Percentiles rank a stretch among this genome's conserved stretches.
phyloP scores from a whole-genome alignment of 2,329 filamentous ascomycete species.

The Pestalotiopsis sp. region DNA sequence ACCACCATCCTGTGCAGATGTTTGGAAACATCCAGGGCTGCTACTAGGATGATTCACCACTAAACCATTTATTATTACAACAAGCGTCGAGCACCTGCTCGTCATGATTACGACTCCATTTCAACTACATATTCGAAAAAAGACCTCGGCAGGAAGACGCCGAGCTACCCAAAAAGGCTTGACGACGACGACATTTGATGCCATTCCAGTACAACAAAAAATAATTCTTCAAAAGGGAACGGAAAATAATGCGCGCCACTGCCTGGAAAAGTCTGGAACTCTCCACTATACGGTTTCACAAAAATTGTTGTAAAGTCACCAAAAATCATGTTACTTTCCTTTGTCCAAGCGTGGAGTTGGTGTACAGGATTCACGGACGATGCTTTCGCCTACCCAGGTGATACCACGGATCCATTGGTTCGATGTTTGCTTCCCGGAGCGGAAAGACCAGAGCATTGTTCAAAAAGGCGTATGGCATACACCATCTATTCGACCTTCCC shows the following conservation, averaged over 20 bases:
- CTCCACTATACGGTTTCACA: constrained; percentile 4
- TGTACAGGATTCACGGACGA: constrained; percentile 27
- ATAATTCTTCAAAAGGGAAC: neutral
- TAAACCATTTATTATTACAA: neutral
- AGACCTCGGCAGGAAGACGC: neutral
- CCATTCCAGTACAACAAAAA: constrained; percentile 13
- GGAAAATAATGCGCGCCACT: constrained; percentile 5
- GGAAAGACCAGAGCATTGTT: constrained; percentile 29
- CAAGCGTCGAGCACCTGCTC: neutral
- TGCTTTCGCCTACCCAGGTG: constrained; percentile 12
- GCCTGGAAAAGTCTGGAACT: constrained; percentile 9
- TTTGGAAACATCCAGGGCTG: constrained; percentile 55
- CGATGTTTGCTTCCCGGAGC: constrained; percentile 20
- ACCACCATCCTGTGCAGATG: constrained; percentile 56
- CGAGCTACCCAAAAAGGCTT: neutral
- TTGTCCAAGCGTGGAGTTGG: constrained; percentile 37
- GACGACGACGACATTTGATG: neutral
- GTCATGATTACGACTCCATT: constrained; percentile 8
- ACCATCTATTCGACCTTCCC: constrained; percentile 22
- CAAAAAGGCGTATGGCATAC: constrained; percentile 32
- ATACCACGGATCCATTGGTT: neutral
- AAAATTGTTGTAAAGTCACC: constrained; percentile 28
- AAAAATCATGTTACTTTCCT: constrained; percentile 25
- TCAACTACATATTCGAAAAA: neutral
- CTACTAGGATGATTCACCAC: constrained; percentile 37